Base-by-base conservation (phyloP, 2,329 filamentous ascomycete genomes). In the Neofusicoccum parvum region DNA sequence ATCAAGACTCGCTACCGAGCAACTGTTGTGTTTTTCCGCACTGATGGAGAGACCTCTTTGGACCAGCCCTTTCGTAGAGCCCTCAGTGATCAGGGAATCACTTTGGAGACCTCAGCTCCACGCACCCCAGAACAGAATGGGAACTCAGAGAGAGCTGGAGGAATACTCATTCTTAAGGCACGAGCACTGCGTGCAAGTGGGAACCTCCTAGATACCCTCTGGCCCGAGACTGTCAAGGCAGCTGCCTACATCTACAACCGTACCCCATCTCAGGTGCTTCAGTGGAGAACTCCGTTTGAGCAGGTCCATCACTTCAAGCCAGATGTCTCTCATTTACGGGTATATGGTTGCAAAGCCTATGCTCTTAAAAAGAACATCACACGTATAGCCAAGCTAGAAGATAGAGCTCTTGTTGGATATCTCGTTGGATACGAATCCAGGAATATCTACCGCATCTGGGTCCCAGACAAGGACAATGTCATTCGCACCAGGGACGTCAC, bases 221-320 rank as follows among this genome's bases (percentile, higher is more conserved):
- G 48, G 62, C 65, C 56, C 46, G 59, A 70, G 56, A 63, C 60
- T 14, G 51, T 66, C n/a, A 37, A 65, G 34, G 41, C 66, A 27
- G 64, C 64, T 20, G 64, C 9, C 20, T 70, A 70, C 34, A 54
- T 70, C 14, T 49, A 67, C 37, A 71, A 70, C 56, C 63, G 67
- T 5, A 69, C 67, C 32, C 68, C 66, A 14, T 67, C 50, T 5
- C 12, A 53, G 64, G 12, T 32, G 27, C 45, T 69, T 5, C 36
- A 36, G 5, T 71, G 37, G 69, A 71, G 68, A 41, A 71, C 69
- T 50, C 70, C 51, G 62, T 71, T 66, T 48, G 36, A 71, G 54
- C 56, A 67, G 12, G 65, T 62, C 1, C 58, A 66, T 36, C 43
- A 46, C 3, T 68, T 67, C 41, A 64, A 68, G 64, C 69, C 68